Evolutionary conservation across 768 basidiomycete species (phyloP).

Genomic region (Boletus sensibilis): DNA sequence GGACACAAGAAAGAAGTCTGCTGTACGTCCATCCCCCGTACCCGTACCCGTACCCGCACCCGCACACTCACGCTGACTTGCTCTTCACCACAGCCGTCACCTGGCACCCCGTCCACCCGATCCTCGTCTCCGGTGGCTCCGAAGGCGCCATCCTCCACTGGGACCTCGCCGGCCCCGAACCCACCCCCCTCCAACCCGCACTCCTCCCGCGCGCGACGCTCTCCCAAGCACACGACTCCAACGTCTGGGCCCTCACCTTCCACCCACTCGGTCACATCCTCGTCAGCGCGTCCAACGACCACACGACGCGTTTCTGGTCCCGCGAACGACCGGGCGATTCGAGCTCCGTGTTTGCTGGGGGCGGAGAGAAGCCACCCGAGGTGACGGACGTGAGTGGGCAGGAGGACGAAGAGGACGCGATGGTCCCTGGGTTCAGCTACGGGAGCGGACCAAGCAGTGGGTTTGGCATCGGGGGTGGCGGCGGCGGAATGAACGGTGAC

Average conservation of each 20-base stretch:
- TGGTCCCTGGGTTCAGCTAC: conserved; percentile 73
- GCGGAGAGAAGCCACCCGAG: conserved; percentile 83
- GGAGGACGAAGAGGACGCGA: conserved; percentile 73
- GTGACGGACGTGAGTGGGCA: conserved; percentile 52
- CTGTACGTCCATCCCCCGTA: conserved; percentile 53
- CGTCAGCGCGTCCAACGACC: conserved; percentile 94
- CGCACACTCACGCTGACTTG: not conserved
- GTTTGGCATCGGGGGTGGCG: conserved; percentile 26
- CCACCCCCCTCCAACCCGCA: conserved; percentile 37
- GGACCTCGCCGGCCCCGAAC: conserved; percentile 72
- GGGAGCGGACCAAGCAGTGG: conserved; percentile 15
- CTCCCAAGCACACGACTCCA: conserved; percentile 96
- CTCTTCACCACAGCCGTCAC: conserved; percentile 55
- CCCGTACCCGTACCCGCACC: not conserved
- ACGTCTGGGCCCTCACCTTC: conserved; percentile 94
- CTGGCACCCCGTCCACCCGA: conserved; percentile 94
- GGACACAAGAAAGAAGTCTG: conserved; percentile 99
- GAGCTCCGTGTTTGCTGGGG: conserved; percentile 72
- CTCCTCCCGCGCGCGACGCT: conserved; percentile 76
- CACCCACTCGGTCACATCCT: conserved; percentile 96
- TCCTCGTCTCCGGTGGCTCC: conserved; percentile 91
- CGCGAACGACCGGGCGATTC: conserved; percentile 86
- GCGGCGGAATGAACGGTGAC: conserved; percentile 18
- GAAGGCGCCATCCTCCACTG: conserved; percentile 95
- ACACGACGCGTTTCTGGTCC: conserved; percentile 98